These are phyloP conservation scores for Cryphonectria nitschkei DNA, from an alignment of 2,329 filamentous ascomycete species.

Conservation along the genomic window DNA sequence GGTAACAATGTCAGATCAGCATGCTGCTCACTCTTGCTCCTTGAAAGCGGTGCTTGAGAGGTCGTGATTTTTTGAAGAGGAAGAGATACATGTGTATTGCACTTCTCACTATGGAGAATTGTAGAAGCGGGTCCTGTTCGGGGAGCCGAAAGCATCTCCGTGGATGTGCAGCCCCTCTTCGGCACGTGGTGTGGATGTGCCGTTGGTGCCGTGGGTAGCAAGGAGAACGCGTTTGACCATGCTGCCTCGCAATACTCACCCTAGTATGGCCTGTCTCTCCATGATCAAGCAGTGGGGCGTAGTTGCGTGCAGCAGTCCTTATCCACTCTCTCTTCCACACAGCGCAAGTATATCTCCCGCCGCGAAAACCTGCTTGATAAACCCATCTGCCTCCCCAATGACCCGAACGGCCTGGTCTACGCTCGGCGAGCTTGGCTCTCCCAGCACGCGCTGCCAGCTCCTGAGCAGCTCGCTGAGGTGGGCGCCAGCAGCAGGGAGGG, in stretches of 20 bases:
- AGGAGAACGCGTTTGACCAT: background rate
- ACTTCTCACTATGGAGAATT: too few species aligned
- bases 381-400: conserved; percentile 48
- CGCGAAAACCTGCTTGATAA: conserved; percentile 44
- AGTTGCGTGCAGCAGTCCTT: background rate
- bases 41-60: too few species aligned
- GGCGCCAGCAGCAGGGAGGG: conserved; percentile 44
- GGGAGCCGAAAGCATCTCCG: too few species aligned
- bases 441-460: conserved; percentile 47
- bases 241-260: background rate
- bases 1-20: background rate
- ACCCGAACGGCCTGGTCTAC: conserved; percentile 51
- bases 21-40: too few species aligned
- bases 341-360: conserved; percentile 27
- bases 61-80: too few species aligned
- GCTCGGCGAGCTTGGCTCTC: conserved; percentile 47
- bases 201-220: background rate
- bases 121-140: too few species aligned
- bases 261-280: background rate
- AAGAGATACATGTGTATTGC: too few species aligned
- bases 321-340: background rate
- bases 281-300: background rate
- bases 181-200: background rate
- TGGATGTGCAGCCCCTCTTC: too few species aligned
- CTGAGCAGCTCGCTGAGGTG: conserved; percentile 46